Conservation (phyloP, 1,284 basidiomycete genomes). For the Tilletia indica region DNA sequence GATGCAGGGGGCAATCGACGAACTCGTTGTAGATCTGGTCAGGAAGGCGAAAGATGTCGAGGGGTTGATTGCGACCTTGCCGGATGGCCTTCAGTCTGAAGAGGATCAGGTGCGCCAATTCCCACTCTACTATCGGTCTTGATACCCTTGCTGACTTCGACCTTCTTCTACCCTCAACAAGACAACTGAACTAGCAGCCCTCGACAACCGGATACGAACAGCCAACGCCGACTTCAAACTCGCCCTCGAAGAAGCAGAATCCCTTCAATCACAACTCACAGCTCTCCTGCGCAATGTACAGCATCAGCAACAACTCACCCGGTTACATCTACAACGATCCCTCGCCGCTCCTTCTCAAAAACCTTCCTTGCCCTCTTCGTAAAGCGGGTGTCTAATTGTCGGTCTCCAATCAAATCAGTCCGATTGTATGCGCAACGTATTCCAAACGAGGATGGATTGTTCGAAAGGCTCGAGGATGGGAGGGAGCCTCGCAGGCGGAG, state of each 20-base stretch:
- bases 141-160: background rate
- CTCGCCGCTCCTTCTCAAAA: background rate
- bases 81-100: background rate
- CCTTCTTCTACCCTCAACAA: background rate
- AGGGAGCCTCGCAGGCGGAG: too few relatives aligned
- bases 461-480: too few relatives aligned
- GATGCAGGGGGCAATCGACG: conserved; percentile 23
- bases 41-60: conserved; percentile 23
- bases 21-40: conserved; percentile 24
- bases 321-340: background rate
- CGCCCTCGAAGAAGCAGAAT: background rate
- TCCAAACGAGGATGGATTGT: too few relatives aligned
- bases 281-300: conserved; percentile 6
- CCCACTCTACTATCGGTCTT: background rate
- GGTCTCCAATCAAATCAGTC: too few relatives aligned
- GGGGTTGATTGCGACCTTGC: conserved; percentile 8
- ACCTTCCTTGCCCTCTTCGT: too few relatives aligned
- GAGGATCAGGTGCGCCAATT: background rate
- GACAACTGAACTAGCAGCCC: background rate
- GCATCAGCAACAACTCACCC: background rate
- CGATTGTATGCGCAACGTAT: too few relatives aligned
- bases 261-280: background rate
- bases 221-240: conserved; percentile 11
- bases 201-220: background rate
- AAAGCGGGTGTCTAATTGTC: too few relatives aligned